Evolutionary conservation across 495 filamentous ascomycete genomes (phyloP).

Genomic region (Trichoderma gamsii): DNA sequence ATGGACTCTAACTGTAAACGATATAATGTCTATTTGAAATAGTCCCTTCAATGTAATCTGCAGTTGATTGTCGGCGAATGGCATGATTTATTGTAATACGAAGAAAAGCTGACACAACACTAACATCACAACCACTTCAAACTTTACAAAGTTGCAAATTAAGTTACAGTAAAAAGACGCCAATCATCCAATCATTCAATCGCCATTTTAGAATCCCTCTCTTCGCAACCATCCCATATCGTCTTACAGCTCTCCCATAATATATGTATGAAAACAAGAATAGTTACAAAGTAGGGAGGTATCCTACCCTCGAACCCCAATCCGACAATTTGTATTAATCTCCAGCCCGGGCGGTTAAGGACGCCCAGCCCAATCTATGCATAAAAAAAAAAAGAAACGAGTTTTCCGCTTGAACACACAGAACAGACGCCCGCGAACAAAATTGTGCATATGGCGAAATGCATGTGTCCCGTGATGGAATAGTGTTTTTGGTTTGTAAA

Average conservation of each 20-base stretch:
- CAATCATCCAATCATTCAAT: no score
- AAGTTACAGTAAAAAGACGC: no score
- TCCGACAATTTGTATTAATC: slow-evolving; percentile 7
- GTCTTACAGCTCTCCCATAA: background rate
- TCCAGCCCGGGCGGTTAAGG: background rate
- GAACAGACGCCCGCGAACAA: slow-evolving; percentile 11
- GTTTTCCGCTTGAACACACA: slow-evolving; percentile 9
- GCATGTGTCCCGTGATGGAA: background rate
- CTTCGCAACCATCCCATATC: no score
- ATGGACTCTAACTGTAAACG: no score
- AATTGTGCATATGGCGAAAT: slow-evolving; percentile 11
- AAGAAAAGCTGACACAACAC: no score
- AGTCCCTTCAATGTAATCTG: no score
- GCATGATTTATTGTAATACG: no score
- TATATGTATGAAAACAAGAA: background rate
- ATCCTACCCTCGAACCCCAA: slow-evolving; percentile 9
- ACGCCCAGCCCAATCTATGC: slow-evolving; percentile 8
- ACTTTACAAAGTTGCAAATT: no score
- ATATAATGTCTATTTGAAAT: no score
- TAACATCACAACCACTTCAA: no score
- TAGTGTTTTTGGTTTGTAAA: background rate
- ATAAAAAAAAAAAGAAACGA: slow-evolving; percentile 4
- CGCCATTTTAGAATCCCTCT: no score
- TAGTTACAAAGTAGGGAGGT: background rate
- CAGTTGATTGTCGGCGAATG: no score